Percentiles rank a stretch among this genome's conserved stretches.
These are phyloP conservation scores for Eutypella sp. DNA, from an alignment of 2,329 filamentous ascomycete species.

Conservation along the genomic window DNA sequence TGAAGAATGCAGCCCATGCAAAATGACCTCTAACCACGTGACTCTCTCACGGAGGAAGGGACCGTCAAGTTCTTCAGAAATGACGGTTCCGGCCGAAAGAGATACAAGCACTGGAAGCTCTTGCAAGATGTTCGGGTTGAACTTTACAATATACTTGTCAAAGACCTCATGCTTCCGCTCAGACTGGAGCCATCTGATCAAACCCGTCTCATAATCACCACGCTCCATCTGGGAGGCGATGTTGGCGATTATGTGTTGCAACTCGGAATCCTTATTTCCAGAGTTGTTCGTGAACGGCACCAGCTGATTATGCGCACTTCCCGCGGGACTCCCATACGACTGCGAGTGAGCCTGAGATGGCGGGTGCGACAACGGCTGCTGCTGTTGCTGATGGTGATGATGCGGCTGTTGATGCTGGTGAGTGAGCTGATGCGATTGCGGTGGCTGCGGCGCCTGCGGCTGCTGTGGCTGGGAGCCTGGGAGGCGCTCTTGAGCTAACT, in stretches of 20 bases:
- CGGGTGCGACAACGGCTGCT: slow-evolving; percentile 9
- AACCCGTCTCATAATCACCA: slow-evolving; percentile 56
- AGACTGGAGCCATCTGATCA: slow-evolving; percentile 63
- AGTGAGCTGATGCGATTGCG: no score
- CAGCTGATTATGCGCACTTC: slow-evolving; percentile 30
- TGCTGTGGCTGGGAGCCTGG: slow-evolving; percentile 17
- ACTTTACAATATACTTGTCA: slow-evolving; percentile 47
- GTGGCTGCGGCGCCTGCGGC: no score
- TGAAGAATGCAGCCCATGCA: slow-evolving; percentile 47
- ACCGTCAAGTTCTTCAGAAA: slow-evolving; percentile 54
- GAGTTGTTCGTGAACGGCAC: slow-evolving; percentile 35
- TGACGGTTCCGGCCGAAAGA: slow-evolving; percentile 59
- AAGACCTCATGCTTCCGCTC: slow-evolving; percentile 60
- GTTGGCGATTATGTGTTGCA: slow-evolving; percentile 48
- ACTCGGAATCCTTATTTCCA: slow-evolving; percentile 47
- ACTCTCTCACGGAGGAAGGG: slow-evolving; percentile 51
- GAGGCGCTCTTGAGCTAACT: slow-evolving; percentile 37
- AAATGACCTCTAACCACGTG: slow-evolving; percentile 55
- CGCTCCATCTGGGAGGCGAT: slow-evolving; percentile 60
- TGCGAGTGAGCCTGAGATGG: slow-evolving; percentile 5
- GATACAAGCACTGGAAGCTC: slow-evolving; percentile 57
- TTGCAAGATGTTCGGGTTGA: slow-evolving; percentile 48
- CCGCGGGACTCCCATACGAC: slow-evolving; percentile 23
- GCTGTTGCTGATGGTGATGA: slow-evolving; percentile 18
- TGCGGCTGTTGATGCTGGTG: slow-evolving; percentile 15